Evolutionary conservation across 768 basidiomycete species (phyloP), one percentile per base, ranked within the genome.

Genomic region (Leccinum olivaceopallidum): DNA sequence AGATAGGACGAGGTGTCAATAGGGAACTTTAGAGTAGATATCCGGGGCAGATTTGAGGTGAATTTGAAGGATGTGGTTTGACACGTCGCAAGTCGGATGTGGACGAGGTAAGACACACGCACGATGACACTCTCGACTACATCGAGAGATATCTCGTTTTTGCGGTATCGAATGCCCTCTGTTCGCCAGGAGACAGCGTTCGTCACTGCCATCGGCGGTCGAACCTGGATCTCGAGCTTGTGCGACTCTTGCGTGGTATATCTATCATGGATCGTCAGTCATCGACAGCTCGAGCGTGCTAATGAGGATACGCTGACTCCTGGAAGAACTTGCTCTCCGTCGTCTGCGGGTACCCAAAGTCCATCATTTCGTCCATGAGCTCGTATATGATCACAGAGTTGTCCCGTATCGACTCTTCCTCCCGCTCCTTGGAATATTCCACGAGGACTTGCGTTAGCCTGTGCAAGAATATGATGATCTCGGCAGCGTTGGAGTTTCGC

Each of bases 371-470:
- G 70, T 98, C 96, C 80, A 99, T 84, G 57, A 98, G 85, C 73
- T 98, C 96, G 75, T 97, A 99, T 55, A 99, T 97, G 72, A 99
- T 97, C 44, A 99, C 97, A 71, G 98, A 99, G 72, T 99, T 98
- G 76, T 99, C 97, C 8, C 97, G 83, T 71, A 99, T 98, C 53
- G 93, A 95, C 79, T 99, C 97, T 71, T 98, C 97, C 73, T 99
- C 97, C 42, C 98, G 87, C 73, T 98, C 97, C 74, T 98, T 99
- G 83, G 98, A 99, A 81, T 99, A 99, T 72, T 98, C 97, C 56
- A 96, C 84, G 58, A 99, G 82, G 6, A 98, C n/a, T 73, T 94
- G 86, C 0, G 88, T 89, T 58, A 98, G 82, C 49, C 95, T 88
- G 75, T 98, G 97, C 18, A 99, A 83, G 81, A 98, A 98, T 64